A percentile compares a stretch with the other conserved stretches of the same genome.
Evolutionary conservation across 768 basidiomycete genomes (phyloP).

Genomic region (Russula dissimulans): DNA sequence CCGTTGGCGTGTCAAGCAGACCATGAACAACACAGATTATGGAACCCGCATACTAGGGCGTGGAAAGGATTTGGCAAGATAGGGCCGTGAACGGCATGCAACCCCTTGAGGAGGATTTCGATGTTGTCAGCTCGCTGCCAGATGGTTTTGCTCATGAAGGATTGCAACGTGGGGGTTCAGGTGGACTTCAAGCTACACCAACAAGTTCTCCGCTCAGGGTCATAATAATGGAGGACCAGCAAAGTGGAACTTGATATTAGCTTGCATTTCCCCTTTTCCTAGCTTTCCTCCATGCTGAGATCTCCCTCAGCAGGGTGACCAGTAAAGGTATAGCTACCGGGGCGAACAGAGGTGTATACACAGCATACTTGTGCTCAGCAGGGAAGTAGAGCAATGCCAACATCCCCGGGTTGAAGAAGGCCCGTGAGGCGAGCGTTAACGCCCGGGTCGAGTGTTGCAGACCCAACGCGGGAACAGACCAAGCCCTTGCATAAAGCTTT

Average conservation of each 20-base stretch:
- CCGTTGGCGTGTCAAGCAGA: too few relatives aligned
- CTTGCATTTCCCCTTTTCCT: constrained; percentile 2
- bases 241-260: neutral
- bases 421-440: constrained; percentile 59
- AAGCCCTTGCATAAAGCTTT: constrained; percentile 34
- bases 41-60: too few relatives aligned
- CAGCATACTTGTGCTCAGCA: constrained; percentile 94
- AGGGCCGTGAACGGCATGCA: too few relatives aligned
- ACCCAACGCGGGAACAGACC: constrained; percentile 34
- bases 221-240: neutral
- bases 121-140: too few relatives aligned
- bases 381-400: constrained; percentile 94
- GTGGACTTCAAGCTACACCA: neutral
- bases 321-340: constrained; percentile 79
- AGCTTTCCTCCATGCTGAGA: constrained; percentile 48
- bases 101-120: too few relatives aligned
- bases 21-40: too few relatives aligned
- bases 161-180: too few relatives aligned
- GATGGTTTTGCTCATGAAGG: too few relatives aligned
- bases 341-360: constrained; percentile 92
- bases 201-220: too few relatives aligned
- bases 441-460: constrained; percentile 57
- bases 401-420: constrained; percentile 98
- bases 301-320: constrained; percentile 63
- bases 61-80: too few relatives aligned